Evolutionary conservation across 768 basidiomycete genomes (phyloP).

Genomic region (Dentipellis sp.): DNA sequence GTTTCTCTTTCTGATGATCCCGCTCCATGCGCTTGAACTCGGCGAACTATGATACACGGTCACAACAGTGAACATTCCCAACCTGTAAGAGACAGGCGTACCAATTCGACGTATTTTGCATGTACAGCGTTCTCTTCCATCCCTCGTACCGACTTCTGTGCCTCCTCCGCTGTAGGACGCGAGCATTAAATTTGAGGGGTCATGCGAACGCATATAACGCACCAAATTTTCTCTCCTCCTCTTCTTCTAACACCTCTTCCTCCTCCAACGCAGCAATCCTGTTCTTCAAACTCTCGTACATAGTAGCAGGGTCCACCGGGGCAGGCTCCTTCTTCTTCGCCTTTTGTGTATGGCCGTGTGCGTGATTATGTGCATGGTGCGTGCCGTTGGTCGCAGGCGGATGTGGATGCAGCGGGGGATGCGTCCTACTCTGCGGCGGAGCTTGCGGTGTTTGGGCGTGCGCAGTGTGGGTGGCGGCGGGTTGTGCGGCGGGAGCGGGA

Average conservation of each 20-base stretch:
- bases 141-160: conserved; percentile 76
- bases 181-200: not conserved
- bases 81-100: conserved; percentile 23
- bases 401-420: conserved; percentile 25
- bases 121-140: conserved; percentile 79
- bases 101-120: conserved; percentile 82
- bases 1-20: conserved; percentile 87
- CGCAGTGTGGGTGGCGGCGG: conserved; percentile 30
- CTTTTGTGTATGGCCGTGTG: conserved; percentile 15
- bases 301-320: conserved; percentile 71
- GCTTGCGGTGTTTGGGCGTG: not conserved
- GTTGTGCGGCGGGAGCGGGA: conserved; percentile 21
- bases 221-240: conserved; percentile 78
- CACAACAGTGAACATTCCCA: not conserved
- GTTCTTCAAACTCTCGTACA: conserved; percentile 85
- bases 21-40: conserved; percentile 81
- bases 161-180: conserved; percentile 63
- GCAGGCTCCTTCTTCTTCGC: conserved; percentile 57
- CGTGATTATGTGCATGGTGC: conserved; percentile 7
- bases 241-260: conserved; percentile 79
- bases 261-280: conserved; percentile 86
- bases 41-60: conserved; percentile 51
- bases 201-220: conserved; percentile 21
- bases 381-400: conserved; percentile 15
- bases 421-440: conserved; percentile 33